Evolutionary conservation across 2,329 filamentous ascomycete genomes (phyloP).

Genomic region (Fusarium brevicatenulatum): DNA sequence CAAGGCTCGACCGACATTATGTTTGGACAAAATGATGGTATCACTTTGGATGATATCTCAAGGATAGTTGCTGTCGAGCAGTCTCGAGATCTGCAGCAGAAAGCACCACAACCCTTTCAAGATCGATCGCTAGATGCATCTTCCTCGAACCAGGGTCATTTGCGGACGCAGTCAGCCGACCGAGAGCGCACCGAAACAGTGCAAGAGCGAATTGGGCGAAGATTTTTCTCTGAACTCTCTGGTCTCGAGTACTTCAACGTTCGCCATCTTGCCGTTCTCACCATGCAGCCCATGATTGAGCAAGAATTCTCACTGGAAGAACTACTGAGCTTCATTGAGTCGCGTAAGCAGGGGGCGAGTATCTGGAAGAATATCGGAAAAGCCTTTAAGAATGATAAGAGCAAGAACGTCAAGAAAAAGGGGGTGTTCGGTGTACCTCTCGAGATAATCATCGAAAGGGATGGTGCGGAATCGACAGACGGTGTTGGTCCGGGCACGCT

Average conservation of each 20-base stretch:
- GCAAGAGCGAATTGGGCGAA: constrained; percentile 69
- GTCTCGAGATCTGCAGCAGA: constrained; percentile 87
- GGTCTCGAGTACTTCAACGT: constrained; percentile 98
- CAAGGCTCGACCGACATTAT: constrained; percentile 78
- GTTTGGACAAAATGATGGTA: constrained; percentile 88
- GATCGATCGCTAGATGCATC: constrained; percentile 53
- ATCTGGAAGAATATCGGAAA: constrained; percentile 99
- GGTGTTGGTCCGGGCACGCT: constrained; percentile 92
- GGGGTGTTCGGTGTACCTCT: constrained; percentile 91
- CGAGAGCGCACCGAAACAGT: constrained; percentile 64
- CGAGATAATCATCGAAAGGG: constrained; percentile 88
- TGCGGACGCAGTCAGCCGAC: constrained; percentile 67
- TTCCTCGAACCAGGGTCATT: constrained; percentile 72
- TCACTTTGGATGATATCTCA: constrained; percentile 95
- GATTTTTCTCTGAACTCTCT: constrained; percentile 95
- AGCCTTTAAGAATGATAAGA: constrained; percentile 88
- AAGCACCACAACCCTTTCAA: constrained; percentile 47
- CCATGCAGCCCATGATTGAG: constrained; percentile 92
- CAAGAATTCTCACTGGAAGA: constrained; percentile 94
- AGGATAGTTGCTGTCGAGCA: constrained; percentile 96
- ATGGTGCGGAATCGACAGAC: constrained; percentile 97
- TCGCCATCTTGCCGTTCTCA: constrained; percentile 91
- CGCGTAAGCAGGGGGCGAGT: constrained; percentile 79
- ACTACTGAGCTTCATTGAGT: constrained; percentile 90
- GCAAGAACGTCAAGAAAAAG: constrained; percentile 85